Evolutionary conservation across 805 yeast genomes (phyloP), one percentile per base, ranked within the genome.

Genomic region (Teunomyces cretensis): DNA sequence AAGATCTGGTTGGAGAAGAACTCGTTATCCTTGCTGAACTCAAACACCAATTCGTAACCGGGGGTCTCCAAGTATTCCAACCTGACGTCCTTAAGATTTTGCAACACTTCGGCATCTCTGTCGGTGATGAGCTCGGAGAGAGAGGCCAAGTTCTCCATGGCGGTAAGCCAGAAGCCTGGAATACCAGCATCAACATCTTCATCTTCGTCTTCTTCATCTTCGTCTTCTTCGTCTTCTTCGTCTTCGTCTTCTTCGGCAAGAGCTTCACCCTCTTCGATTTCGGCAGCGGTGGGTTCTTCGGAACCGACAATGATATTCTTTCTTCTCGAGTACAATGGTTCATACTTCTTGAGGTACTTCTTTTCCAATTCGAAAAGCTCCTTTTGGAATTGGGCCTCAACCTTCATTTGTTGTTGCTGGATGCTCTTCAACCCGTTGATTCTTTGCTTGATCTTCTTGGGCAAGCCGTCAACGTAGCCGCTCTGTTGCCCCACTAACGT

Each of bases 161-260:
- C 96, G 14, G 98, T 94, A 58, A 92, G 77, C 99, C 99, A 94
- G 76, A 94, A 94, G 40, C 86, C 83, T 46, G 99, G 98, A 54
- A 94, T 80, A 52, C 99, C 99, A 50, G 74, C 75, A 26, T 65
- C 74, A 31, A 44, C 63, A 40, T 50, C 65, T 9, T 67, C 76
- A 1, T 65, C 76, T 4, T 65, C 74, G 14, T 68, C 76, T 19
- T 62, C 72, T 14, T 65, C 70, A 3, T 67, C 76, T 26, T 53
- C 60, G 33, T 53, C 55, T 1, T 51, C 58, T 2, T 46, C 52
- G n/a, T 59, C 67, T 7, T 58, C 67, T 19, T 64, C 76, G 17
- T 74, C 78, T 28, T 65, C 76, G 40, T 78, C 76, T 36, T 75
- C 80, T 46, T 77, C 83, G 51, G 84, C 83, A 51, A 86, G 73